Percentiles rank a stretch among this genome's conserved stretches.
Evolutionary conservation across 345 rosid species (phyloP).

Genomic region (Diplotaxis tenuifolia): DNA sequence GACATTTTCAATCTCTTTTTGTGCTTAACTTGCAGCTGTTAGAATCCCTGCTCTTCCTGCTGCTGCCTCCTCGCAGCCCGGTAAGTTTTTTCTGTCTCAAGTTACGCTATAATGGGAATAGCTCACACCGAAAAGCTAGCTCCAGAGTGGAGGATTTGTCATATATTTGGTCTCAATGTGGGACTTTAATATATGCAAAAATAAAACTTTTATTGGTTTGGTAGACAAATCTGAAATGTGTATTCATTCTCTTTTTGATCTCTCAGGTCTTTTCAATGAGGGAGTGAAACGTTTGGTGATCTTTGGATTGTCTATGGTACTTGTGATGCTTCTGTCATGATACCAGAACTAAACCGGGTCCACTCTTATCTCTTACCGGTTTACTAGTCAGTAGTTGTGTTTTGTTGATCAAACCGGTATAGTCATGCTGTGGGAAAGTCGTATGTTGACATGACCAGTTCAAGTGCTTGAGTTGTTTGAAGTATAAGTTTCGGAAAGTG

Average conservation of each 20-base stretch:
- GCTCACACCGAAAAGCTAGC: not conserved
- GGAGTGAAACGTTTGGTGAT: constrained; percentile 35
- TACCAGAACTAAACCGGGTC: constrained; percentile 15
- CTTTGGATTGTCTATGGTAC: constrained; percentile 33
- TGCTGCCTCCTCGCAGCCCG: constrained; percentile 68
- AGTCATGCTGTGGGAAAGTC: constrained; percentile 17
- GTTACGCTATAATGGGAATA: not conserved
- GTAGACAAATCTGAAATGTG: not conserved
- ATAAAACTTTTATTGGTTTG: not conserved
- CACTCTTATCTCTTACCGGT: constrained; percentile 18
- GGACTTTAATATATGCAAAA: not conserved
- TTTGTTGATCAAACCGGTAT: constrained; percentile 30
- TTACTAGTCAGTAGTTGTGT: constrained; percentile 24
- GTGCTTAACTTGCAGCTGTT: constrained; percentile 50
- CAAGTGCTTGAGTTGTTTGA: constrained; percentile 27
- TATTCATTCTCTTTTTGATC: not conserved
- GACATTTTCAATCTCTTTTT: not conserved
- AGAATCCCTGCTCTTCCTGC: constrained; percentile 95
- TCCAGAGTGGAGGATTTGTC: not conserved
- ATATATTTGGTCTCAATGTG: not conserved
- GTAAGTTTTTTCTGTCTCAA: constrained; percentile 41
- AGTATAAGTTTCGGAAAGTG: constrained; percentile 30
- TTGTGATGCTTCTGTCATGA: constrained; percentile 39
- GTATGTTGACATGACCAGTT: constrained; percentile 26
- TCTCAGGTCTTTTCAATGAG: constrained; percentile 54